These are phyloP conservation scores for Magnolia changhungtana DNA, from an alignment of 164 flowering plant species.

Conservation along the genomic window DNA sequence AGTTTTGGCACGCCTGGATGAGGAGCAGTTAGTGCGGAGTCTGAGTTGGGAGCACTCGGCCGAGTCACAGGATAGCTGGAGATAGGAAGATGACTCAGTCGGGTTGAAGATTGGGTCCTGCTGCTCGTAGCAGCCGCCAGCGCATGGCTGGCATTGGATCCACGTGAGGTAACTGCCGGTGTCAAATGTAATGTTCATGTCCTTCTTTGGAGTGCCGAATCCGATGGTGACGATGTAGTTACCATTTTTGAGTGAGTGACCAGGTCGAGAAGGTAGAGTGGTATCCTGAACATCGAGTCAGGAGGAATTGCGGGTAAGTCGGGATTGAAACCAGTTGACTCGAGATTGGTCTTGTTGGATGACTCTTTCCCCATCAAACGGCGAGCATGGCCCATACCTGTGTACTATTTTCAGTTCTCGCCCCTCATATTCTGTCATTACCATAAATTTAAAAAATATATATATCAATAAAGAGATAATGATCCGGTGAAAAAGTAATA, in stretches of 20 bases:
- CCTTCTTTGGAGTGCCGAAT: conserved; percentile 54
- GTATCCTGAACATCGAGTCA: background rate
- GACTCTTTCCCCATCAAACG: background rate
- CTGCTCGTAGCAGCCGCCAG: conserved; percentile 26
- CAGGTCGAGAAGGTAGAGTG: conserved; percentile 43
- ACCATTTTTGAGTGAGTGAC: conserved; percentile 37
- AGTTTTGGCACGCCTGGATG: background rate
- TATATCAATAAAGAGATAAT: background rate
- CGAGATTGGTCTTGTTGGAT: conserved; percentile 44
- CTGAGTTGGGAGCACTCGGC: background rate
- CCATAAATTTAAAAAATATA: too few species aligned
- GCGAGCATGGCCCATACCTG: background rate
- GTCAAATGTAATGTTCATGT: conserved; percentile 47
- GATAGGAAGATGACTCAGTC: background rate
- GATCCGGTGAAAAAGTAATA: too few species aligned
- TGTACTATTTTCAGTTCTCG: background rate
- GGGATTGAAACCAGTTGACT: conserved; percentile 41
- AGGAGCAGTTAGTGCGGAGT: background rate
- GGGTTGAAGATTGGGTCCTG: conserved; percentile 13
- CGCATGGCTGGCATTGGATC: conserved; percentile 66
- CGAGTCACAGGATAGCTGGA: background rate
- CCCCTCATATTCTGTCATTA: background rate
- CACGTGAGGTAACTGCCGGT: conserved; percentile 67
- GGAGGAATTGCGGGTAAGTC: conserved; percentile 1
- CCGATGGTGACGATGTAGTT: conserved; percentile 60